Conservation (phyloP, 1,284 basidiomycete genomes). For the Puccinia hordei region DNA sequence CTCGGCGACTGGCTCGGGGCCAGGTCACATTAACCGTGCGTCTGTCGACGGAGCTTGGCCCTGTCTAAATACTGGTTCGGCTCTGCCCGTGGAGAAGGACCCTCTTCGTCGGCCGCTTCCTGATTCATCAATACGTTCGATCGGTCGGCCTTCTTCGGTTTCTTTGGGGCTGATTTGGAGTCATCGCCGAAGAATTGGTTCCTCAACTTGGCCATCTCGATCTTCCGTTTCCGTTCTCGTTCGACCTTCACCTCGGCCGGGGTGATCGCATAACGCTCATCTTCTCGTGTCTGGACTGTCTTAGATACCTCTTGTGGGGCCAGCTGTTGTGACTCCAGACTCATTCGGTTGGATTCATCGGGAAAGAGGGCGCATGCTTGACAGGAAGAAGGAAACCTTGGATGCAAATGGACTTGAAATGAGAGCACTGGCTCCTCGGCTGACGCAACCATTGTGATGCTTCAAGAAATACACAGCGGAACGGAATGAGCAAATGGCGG, state of each 20-base stretch:
- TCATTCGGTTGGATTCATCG: slow-evolving; percentile 43
- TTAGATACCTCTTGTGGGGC: neutral
- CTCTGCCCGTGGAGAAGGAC: neutral
- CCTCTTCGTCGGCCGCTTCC: neutral
- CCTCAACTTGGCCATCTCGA: slow-evolving; percentile 30
- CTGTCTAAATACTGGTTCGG: slow-evolving; percentile 20
- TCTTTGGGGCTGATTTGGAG: neutral
- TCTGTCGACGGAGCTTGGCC: slow-evolving; percentile 30
- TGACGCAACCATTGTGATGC: slow-evolving; percentile 20
- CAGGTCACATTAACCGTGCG: neutral
- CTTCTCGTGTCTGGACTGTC: neutral
- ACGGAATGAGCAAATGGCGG: no score
- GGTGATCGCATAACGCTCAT: slow-evolving; percentile 33
- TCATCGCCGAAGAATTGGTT: slow-evolving; percentile 37
- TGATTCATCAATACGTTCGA: neutral
- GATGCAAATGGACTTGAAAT: slow-evolving; percentile 33
- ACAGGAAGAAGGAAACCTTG: slow-evolving; percentile 31
- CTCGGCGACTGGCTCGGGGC: neutral
- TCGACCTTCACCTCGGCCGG: slow-evolving; percentile 32
- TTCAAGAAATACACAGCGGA: neutral
- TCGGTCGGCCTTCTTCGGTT: neutral
- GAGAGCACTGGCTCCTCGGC: slow-evolving; percentile 6
- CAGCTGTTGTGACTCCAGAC: neutral
- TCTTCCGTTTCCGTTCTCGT: slow-evolving; percentile 44
- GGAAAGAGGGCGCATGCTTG: slow-evolving; percentile 20